These are phyloP conservation scores for Fusarium burgessii DNA, from an alignment of 2,329 filamentous ascomycete genomes.

Conservation along the genomic window DNA sequence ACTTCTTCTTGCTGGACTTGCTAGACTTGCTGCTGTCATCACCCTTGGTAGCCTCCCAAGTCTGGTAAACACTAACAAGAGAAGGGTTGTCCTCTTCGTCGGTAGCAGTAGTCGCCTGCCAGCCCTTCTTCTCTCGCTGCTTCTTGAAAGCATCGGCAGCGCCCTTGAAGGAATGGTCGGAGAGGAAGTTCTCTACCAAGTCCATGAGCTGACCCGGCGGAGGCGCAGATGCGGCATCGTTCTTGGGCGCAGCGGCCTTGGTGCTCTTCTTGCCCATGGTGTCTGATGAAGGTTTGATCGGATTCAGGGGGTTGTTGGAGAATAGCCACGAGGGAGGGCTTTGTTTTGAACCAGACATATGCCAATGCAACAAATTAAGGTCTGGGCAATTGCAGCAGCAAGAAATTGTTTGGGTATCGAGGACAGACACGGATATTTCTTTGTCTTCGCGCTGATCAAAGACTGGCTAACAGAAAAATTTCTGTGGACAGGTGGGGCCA, in stretches of 20 bases:
- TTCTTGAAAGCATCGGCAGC: constrained; percentile 73
- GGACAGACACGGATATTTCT: constrained; percentile 27
- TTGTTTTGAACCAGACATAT: constrained; percentile 51
- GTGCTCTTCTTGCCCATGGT: constrained; percentile 53
- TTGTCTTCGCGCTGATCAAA: constrained; percentile 15
- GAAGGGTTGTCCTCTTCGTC: constrained; percentile 49
- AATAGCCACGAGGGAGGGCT: constrained; percentile 58
- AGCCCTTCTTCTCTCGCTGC: constrained; percentile 68
- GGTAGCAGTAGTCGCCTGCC: constrained; percentile 48
- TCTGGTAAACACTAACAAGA: constrained; percentile 63
- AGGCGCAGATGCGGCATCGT: constrained; percentile 41
- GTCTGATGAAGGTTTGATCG: constrained; percentile 29
- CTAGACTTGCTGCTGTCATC: constrained; percentile 35
- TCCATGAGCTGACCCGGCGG: constrained; percentile 73
- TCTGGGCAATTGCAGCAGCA: constrained; percentile 8
- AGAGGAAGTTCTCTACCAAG: constrained; percentile 74
- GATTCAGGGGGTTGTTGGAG: constrained; percentile 53
- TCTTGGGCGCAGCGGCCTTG: constrained; percentile 36
- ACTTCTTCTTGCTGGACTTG: constrained; percentile 40
- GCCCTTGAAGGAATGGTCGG: constrained; percentile 71
- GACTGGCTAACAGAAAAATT: constrained; percentile 42
- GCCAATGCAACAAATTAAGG: constrained; percentile 18
- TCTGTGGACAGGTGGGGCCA: constrained; percentile 44
- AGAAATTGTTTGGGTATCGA: constrained; percentile 11
- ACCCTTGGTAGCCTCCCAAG: constrained; percentile 58